Evolutionary conservation across 2,329 filamentous ascomycete species (phyloP), one percentile per base, ranked within the genome.

Genomic region (Colletotrichum neosansevieriae): DNA sequence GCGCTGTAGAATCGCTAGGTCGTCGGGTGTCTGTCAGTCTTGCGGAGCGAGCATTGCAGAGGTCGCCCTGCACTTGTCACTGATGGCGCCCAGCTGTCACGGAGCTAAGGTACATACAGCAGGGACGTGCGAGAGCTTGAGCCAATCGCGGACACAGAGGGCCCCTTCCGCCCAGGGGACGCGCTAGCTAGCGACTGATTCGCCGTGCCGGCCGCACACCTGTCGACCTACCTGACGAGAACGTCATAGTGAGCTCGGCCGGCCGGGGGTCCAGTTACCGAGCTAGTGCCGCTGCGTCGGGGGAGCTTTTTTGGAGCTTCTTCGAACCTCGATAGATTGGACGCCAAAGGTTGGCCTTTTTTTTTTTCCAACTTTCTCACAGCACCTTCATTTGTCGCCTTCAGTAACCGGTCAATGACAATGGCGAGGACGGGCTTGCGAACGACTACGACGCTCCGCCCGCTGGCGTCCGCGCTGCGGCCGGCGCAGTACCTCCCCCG

Each of bases 401-500:
- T 12, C 3, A 11, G 13, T 3, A 38, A 38, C 34, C 36, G 10
- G 11, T 38, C 29, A 36, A 59, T 50, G 38, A 40, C 34, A 3
- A 69, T 69, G 67, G 62, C 60, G 40, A 42, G 45, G 19, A 42
- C 51, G 19, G 50, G 63, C 47, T 54, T 70, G 53, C 57, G 67
- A 44, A 51, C 62, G 15, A 50, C 62, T 21, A 36, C 69, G 54
- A 58, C 42, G 61, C 62, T 70, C 15, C 57, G 61, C 44, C 69
- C 66, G n/a, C 56, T 71, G 42, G 59, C 62, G 3, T 70, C 62
- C 13, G 69, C 50, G 24, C 54, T 71, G 29, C 60, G 58, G 44
- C 69, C 60, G 19, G 38, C 56, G 19, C 54, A 50, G 50, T 47
- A 32, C n/a, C 36, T 69, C 44, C 71, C 49, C 71, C 77, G 17